These are phyloP conservation scores for Ceratorhiza oryzae-sativae DNA, from an alignment of 1,284 basidiomycete species.

Conservation along the genomic window DNA sequence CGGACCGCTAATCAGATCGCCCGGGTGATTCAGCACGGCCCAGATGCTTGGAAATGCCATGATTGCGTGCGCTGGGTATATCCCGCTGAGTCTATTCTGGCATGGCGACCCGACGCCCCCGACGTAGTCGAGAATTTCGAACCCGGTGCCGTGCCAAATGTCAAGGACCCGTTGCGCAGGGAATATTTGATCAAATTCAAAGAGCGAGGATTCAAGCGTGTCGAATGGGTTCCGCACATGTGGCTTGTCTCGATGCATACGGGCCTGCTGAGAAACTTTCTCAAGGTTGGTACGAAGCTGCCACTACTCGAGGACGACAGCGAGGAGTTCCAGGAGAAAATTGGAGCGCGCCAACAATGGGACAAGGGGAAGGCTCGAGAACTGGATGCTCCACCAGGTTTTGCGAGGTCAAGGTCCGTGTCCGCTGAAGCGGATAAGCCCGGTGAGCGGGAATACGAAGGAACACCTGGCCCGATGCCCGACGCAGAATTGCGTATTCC, in stretches of 20 bases:
- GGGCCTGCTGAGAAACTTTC: conserved; percentile 76
- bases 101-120: conserved; percentile 83
- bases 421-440: conserved; percentile 45
- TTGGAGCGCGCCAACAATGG: not conserved
- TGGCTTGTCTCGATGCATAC: conserved; percentile 75
- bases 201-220: conserved; percentile 75
- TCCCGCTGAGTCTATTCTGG: conserved; percentile 84
- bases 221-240: conserved; percentile 86
- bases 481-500: conserved; percentile 78
- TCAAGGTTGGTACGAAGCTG: conserved; percentile 63
- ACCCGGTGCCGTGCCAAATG: conserved; percentile 57
- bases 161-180: conserved; percentile 70
- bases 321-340: conserved; percentile 36
- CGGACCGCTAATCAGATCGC: conserved; percentile 58
- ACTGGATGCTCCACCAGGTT: conserved; percentile 6
- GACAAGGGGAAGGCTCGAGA: conserved; percentile 19
- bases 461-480: conserved; percentile 52
- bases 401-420: conserved; percentile 19
- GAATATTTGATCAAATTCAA: conserved; percentile 93
- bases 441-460: conserved; percentile 45
- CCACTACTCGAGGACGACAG: conserved; percentile 36
- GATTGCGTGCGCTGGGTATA: conserved; percentile 80
- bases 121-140: conserved; percentile 62
- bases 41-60: conserved; percentile 71
- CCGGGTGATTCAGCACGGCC: conserved; percentile 62